Evolutionary conservation across 164 flowering plant genomes (phyloP), one percentile per base, ranked within the genome.

Genomic region (Amborella trichopoda): DNA sequence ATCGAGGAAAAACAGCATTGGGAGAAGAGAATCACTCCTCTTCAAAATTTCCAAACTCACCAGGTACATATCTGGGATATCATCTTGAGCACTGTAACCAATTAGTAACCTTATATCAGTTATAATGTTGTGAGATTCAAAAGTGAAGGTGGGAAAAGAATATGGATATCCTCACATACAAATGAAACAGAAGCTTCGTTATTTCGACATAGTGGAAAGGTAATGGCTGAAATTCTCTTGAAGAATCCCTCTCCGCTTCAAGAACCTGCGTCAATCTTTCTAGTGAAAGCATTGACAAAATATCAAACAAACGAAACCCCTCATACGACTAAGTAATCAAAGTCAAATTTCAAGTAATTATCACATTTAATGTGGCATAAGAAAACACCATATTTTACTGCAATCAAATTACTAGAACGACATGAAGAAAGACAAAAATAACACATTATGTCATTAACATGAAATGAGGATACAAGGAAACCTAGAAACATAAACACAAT

Each of bases 141-240:
- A n/a, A 37, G 10, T 6, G 25, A 56, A 32, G 13, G 28, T 54
- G 30, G 16, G n/a, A 34, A 28, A 32, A 18, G 37, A 39, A 39
- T 26, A 13, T 3, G 33, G 2, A 6, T 19, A 20, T 26, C 52
- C 28, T 16, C 34, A 65, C 87, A 65, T 67, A 89, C 93, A 76
- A 77, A 58, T 89, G 87, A 67, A 80, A 80, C 17, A 88, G 83
- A 49, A 88, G 81, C 64, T 74, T 80, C 30, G 97, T 76, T 40
- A 82, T 82, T 71, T 89, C 97, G 39, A 89, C 78, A 56, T 84
- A 89, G 67, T 85, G 97, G 40, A 89, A 89, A 16, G 95, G 96
- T 18, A 87, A 47, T 23, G 78, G 75, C 67, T 83, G 90, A 67
- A 83, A 87, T 49, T 67, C 65, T 50, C 60, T 65, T 22, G 75